These are phyloP conservation scores for Aureobasidium uvarum DNA, from an alignment of 2,329 filamentous ascomycete species.

Conservation along the genomic window DNA sequence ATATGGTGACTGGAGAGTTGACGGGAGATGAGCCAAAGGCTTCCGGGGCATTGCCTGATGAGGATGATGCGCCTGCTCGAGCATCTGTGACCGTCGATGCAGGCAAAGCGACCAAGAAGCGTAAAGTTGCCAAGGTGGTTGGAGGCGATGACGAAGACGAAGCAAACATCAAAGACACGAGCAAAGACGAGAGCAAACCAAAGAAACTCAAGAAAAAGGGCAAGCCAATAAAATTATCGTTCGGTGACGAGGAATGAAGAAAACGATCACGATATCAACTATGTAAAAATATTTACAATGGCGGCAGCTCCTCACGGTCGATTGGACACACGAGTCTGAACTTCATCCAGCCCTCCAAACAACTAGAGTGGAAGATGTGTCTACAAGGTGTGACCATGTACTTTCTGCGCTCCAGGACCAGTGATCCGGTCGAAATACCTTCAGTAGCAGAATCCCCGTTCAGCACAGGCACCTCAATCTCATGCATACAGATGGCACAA, in stretches of 20 bases:
- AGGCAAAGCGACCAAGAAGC: slow-evolving; percentile 35
- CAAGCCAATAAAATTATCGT: slow-evolving; percentile 29
- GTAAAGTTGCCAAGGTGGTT: slow-evolving; percentile 40
- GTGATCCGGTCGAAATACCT: slow-evolving; percentile 39
- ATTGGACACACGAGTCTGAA: slow-evolving; percentile 92
- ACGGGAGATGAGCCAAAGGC: slow-evolving; percentile 29
- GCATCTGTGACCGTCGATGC: slow-evolving; percentile 17
- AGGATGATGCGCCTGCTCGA: slow-evolving; percentile 28
- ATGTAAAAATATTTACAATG: slow-evolving; percentile 55
- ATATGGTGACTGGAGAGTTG: slow-evolving; percentile 31
- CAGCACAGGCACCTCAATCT: slow-evolving; percentile 83
- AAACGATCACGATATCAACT: neutral
- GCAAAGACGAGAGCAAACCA: slow-evolving; percentile 23
- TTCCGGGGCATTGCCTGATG: slow-evolving; percentile 32
- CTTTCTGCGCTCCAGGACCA: slow-evolving; percentile 71
- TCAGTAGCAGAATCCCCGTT: slow-evolving; percentile 43
- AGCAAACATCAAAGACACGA: slow-evolving; percentile 23
- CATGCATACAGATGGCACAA: slow-evolving; percentile 92
- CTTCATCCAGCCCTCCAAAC: slow-evolving; percentile 94
- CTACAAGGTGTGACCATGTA: slow-evolving; percentile 99
- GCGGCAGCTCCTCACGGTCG: slow-evolving; percentile 84
- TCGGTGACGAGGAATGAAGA: slow-evolving; percentile 28
- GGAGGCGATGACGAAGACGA: slow-evolving; percentile 34
- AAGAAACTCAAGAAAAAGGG: slow-evolving; percentile 33
- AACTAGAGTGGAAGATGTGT: slow-evolving; percentile 91